phyloP scores from a whole-genome alignment of 306 rosid species.

The Fragaria nilgerrensis region DNA sequence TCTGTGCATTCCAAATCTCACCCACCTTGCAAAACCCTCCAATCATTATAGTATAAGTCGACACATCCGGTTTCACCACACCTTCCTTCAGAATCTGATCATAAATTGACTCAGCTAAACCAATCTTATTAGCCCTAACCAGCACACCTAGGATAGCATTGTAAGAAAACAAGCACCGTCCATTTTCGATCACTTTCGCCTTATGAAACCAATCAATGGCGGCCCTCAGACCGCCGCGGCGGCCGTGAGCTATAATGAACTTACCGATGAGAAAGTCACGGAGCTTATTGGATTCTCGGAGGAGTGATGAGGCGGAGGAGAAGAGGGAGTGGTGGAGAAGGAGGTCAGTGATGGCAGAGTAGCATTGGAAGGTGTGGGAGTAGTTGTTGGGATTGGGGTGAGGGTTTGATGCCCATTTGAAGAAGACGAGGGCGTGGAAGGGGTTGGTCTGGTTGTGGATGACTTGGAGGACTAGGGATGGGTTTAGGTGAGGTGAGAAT shows the following conservation, averaged over 20 bases:
- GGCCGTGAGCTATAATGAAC: conserved; percentile 43
- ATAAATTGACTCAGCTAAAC: conserved; percentile 37
- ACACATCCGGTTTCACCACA: conserved; percentile 35
- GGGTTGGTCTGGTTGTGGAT: conserved; percentile 29
- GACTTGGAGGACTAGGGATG: conserved; percentile 24
- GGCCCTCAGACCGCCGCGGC: conserved; percentile 41
- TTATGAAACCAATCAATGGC: conserved; percentile 53
- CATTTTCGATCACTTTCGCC: conserved; percentile 29
- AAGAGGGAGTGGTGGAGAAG: conserved; percentile 50
- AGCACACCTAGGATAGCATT: conserved; percentile 45
- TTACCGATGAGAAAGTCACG: conserved; percentile 30
- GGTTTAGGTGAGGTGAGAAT: conserved; percentile 28
- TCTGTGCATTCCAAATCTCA: conserved; percentile 33
- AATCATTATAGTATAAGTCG: conserved; percentile 43
- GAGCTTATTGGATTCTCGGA: conserved; percentile 27
- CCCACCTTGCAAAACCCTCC: conserved; percentile 50
- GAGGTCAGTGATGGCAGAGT: conserved; percentile 29
- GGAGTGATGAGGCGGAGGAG: conserved; percentile 45
- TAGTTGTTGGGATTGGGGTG: conserved; percentile 23
- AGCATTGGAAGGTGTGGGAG: conserved; percentile 26
- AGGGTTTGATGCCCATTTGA: conserved; percentile 36
- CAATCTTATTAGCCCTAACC: conserved; percentile 41
- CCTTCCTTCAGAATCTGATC: conserved; percentile 38
- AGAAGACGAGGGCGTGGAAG: conserved; percentile 29
- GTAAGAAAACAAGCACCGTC: conserved; percentile 36